Evolutionary conservation across 768 basidiomycete genomes (phyloP).

Genomic region (Hemileccinum rubropunctum): DNA sequence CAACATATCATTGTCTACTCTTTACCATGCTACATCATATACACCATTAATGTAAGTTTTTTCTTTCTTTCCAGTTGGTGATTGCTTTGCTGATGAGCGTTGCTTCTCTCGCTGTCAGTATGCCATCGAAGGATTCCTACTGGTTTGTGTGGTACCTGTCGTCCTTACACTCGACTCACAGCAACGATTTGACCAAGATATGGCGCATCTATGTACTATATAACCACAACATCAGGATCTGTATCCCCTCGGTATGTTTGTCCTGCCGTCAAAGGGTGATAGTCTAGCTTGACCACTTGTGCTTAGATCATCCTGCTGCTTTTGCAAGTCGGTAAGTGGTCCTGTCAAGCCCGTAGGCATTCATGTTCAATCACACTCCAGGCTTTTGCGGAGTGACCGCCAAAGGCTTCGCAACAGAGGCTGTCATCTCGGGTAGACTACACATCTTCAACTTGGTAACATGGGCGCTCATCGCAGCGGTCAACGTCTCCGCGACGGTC

Average conservation of each 20-base stretch:
- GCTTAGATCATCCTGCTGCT: constrained; percentile 12
- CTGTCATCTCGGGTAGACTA: background rate
- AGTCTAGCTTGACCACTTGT: background rate
- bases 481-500: constrained; percentile 17
- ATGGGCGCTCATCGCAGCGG: constrained; percentile 16
- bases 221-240: constrained; percentile 8
- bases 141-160: constrained; percentile 11
- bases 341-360: background rate
- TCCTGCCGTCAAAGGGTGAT: background rate
- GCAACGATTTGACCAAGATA: constrained; percentile 7
- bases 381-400: constrained; percentile 10
- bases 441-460: constrained; percentile 9
- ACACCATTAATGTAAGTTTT: constrained; percentile 14
- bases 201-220: constrained; percentile 25
- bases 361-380: background rate
- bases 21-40: constrained; percentile 17
- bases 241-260: constrained; percentile 18
- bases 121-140: constrained; percentile 13
- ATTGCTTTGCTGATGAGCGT: background rate
- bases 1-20: background rate
- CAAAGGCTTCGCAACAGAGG: constrained; percentile 5
- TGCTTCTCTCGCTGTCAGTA: constrained; percentile 3
- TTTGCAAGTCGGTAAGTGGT: constrained; percentile 16
- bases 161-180: background rate
- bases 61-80: background rate